phyloP scores from a whole-genome alignment of 2,329 filamentous ascomycete genomes.

The Curvularia sp. region DNA sequence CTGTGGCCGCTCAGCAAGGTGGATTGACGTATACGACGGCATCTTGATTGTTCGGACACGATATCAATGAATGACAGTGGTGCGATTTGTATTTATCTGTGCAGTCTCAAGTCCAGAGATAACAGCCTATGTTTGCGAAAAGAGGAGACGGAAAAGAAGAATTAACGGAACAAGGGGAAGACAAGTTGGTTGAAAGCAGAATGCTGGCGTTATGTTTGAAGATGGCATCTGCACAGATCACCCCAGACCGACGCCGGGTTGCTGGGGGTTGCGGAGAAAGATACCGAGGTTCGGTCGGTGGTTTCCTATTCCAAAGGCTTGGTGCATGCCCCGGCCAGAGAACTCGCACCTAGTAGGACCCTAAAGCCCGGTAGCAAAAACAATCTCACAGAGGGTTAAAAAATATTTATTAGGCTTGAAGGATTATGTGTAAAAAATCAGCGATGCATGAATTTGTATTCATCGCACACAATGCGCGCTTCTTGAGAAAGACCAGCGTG shows the following conservation, averaged over 20 bases:
- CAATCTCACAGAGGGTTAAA: not conserved
- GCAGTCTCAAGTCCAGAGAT: not conserved
- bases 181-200: not conserved
- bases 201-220: constrained; percentile 1
- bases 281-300: constrained; percentile 28
- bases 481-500: not conserved
- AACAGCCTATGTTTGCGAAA: not conserved
- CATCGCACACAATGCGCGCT: not conserved
- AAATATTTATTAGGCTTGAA: not conserved
- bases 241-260: constrained; percentile 13
- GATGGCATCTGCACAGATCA: constrained; percentile 26
- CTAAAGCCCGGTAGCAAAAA: not conserved
- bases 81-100: not conserved
- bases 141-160: not conserved
- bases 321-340: not conserved
- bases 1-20: constrained; percentile 69
- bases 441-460: not conserved
- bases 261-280: constrained; percentile 29
- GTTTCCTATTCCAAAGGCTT: constrained; percentile 24
- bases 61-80: not conserved
- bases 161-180: not conserved
- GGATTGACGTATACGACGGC: constrained; percentile 57
- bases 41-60: constrained; percentile 22
- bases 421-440: not conserved
- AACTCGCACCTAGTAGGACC: not conserved